Evolutionary conservation across 306 rosid species (phyloP).

Genomic region (Quercus wislizeni): DNA sequence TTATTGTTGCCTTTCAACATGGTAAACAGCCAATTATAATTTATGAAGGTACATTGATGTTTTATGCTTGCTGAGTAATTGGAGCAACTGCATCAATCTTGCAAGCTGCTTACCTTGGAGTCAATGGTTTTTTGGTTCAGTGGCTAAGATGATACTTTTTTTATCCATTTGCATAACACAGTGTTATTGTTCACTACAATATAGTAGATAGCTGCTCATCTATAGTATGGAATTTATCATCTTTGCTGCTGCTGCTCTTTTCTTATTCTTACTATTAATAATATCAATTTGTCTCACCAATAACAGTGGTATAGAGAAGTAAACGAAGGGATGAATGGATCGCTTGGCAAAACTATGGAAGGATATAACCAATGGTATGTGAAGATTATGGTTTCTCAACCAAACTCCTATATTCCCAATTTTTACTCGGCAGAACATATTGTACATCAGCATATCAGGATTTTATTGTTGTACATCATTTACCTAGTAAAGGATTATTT

Average conservation of each 20-base stretch:
- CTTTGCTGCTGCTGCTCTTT: background rate
- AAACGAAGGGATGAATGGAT: conserved; percentile 75
- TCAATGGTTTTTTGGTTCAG: background rate
- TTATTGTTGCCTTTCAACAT: background rate
- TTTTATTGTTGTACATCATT: background rate
- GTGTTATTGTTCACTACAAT: background rate
- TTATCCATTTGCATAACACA: background rate
- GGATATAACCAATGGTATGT: conserved; percentile 87
- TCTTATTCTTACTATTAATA: background rate
- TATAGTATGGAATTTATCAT: background rate
- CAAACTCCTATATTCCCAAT: background rate
- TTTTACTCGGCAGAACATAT: background rate
- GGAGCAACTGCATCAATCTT: background rate
- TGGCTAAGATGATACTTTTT: background rate
- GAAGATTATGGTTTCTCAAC: conserved; percentile 8
- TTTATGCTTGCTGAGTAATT: background rate
- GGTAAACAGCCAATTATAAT: background rate
- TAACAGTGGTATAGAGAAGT: conserved; percentile 81
- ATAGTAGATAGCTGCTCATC: no score
- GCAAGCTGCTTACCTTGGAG: background rate
- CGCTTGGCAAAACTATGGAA: conserved; percentile 81
- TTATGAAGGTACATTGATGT: background rate
- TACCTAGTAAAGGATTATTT: background rate
- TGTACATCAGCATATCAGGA: background rate
- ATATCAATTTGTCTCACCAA: conserved; percentile 5